Conservation (phyloP, 495 filamentous ascomycete genomes). For the Xylaria grammica region DNA sequence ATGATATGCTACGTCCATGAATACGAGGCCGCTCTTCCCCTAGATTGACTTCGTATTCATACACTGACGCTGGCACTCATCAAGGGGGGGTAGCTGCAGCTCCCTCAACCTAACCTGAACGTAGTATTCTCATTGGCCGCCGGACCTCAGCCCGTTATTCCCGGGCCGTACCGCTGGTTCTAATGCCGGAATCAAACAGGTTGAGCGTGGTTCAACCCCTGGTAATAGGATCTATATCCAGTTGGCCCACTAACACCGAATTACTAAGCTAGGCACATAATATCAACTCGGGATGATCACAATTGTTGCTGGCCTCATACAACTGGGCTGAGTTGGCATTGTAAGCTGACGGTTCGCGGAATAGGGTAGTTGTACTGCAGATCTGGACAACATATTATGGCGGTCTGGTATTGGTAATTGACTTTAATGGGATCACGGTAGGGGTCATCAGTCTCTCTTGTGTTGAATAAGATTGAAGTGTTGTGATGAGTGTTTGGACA, state of each 20-base stretch:
- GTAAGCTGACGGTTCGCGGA: background rate
- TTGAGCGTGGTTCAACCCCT: background rate
- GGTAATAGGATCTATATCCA: background rate
- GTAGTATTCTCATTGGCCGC: background rate
- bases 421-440: no score
- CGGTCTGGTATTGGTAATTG: no score
- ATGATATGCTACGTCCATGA: background rate
- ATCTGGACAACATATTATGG: no score
- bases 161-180: background rate
- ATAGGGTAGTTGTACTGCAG: no score
- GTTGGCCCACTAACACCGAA: background rate
- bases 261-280: no score
- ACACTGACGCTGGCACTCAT: background rate
- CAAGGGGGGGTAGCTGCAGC: background rate
- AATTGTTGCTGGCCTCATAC: background rate
- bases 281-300: no score
- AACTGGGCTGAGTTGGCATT: background rate
- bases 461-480: no score
- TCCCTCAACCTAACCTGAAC: background rate
- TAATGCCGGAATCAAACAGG: background rate
- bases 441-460: no score
- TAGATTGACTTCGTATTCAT: conserved; percentile 11
- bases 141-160: conserved; percentile 5
- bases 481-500: no score
- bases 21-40: background rate